These are phyloP conservation scores for Rhododendron vialii DNA, from an alignment of 148 eudicot genomes.

Conservation along the genomic window DNA sequence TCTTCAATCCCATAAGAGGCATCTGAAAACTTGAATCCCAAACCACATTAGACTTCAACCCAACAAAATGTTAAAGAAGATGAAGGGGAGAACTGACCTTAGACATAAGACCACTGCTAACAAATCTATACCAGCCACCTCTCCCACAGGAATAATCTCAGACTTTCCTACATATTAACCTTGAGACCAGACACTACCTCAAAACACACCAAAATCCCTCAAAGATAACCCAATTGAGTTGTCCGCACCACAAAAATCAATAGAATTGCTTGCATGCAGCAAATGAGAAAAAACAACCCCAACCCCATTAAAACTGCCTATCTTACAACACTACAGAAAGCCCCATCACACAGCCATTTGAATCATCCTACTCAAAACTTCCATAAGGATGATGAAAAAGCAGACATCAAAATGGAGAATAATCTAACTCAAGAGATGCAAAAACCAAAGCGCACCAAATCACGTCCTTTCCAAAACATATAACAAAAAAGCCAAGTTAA, in stretches of 20 bases:
- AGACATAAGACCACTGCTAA: background rate
- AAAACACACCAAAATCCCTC: background rate
- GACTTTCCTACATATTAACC: background rate
- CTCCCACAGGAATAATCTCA: background rate
- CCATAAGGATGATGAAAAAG: background rate
- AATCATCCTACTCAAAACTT: background rate
- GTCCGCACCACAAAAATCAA: background rate
- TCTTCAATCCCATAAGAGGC: background rate
- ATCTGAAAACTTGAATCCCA: background rate
- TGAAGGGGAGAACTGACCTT: background rate
- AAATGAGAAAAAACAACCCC: background rate
- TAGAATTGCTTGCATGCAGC: background rate
- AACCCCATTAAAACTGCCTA: background rate
- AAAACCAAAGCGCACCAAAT: background rate
- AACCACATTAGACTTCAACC: background rate
- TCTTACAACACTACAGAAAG: background rate
- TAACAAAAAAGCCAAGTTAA: background rate
- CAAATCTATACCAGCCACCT: background rate
- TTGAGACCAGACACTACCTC: background rate
- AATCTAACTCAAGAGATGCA: background rate
- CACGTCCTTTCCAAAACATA: background rate
- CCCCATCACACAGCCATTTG: background rate
- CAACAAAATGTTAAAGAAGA: background rate
- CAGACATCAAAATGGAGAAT: background rate
- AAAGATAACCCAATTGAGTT: background rate